Conservation (phyloP, 2,329 filamentous ascomycete species). For the Reticulascus tulasneorum region DNA sequence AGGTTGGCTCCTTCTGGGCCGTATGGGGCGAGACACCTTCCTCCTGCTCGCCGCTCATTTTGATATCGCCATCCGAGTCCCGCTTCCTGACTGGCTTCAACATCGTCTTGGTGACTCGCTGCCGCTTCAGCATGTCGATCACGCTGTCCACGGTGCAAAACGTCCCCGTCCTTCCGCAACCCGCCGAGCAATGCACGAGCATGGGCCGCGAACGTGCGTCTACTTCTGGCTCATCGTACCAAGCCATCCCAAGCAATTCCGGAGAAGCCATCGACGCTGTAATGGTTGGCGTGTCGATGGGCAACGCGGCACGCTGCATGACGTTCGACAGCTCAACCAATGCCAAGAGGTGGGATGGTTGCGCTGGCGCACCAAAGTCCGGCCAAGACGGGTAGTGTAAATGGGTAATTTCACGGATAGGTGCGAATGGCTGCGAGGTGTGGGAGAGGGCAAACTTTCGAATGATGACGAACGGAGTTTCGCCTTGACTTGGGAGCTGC, state of each 20-base stretch:
- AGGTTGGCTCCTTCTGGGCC: conserved; percentile 17
- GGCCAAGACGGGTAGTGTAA: conserved; percentile 96
- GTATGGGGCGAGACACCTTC: conserved; percentile 24
- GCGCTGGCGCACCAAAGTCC: conserved; percentile 89
- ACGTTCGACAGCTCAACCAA: conserved; percentile 84
- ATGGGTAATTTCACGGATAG: conserved; percentile 89
- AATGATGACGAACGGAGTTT: conserved; percentile 73
- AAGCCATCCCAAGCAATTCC: conserved; percentile 34
- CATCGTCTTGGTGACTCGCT: conserved; percentile 44
- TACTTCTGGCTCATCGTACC: conserved; percentile 58
- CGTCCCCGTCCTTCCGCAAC: conserved; percentile 90
- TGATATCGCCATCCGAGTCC: conserved; percentile 42
- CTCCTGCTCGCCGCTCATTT: conserved; percentile 33
- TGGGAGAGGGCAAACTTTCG: conserved; percentile 85
- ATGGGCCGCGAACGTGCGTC: conserved; percentile 60
- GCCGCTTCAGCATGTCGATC: conserved; percentile 93
- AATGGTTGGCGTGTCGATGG: conserved; percentile 38
- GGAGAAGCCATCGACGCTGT: conserved; percentile 22
- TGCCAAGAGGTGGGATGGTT: conserved; percentile 79
- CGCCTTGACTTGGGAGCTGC: conserved; percentile 31
- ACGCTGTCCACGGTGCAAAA: conserved; percentile 97
- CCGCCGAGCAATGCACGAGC: conserved; percentile 91
- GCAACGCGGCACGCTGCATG: conserved; percentile 59
- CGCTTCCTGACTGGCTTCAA: conserved; percentile 14
- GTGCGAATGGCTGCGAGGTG: conserved; percentile 70